These are phyloP conservation scores for Setaria italica DNA, from an alignment of 202 grass and related monocot genomes.

Conservation along the genomic window DNA sequence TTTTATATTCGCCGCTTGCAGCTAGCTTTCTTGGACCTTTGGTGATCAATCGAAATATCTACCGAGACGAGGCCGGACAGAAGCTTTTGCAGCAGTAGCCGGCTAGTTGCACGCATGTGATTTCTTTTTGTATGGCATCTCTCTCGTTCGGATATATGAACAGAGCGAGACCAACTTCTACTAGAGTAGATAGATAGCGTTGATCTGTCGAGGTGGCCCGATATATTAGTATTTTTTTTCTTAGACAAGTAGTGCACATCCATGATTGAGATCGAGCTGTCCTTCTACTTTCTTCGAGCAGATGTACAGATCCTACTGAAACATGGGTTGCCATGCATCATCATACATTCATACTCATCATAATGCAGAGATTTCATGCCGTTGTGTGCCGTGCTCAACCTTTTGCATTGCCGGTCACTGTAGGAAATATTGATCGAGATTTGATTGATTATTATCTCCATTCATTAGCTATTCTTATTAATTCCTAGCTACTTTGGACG, in stretches of 20 bases:
- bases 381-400: background rate
- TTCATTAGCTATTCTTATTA: background rate
- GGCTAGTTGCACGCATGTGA: background rate
- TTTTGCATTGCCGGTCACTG: background rate
- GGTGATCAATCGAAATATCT: too few relatives aligned
- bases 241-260: background rate
- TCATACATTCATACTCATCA: background rate
- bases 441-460: background rate
- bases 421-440: background rate
- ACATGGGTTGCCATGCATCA: background rate
- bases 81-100: too few relatives aligned
- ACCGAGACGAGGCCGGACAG: too few relatives aligned
- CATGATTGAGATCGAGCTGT: background rate
- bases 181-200: too few relatives aligned
- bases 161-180: background rate
- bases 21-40: too few relatives aligned
- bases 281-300: background rate
- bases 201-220: background rate
- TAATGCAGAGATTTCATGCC: background rate
- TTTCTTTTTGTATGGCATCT: background rate
- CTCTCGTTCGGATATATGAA: background rate
- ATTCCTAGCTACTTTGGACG: too few relatives aligned
- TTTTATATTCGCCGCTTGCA: background rate
- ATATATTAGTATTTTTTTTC: background rate
- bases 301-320: background rate